Evolutionary conservation across 2,329 filamentous ascomycete species (phyloP).

Genomic region (Beauveria varroae): DNA sequence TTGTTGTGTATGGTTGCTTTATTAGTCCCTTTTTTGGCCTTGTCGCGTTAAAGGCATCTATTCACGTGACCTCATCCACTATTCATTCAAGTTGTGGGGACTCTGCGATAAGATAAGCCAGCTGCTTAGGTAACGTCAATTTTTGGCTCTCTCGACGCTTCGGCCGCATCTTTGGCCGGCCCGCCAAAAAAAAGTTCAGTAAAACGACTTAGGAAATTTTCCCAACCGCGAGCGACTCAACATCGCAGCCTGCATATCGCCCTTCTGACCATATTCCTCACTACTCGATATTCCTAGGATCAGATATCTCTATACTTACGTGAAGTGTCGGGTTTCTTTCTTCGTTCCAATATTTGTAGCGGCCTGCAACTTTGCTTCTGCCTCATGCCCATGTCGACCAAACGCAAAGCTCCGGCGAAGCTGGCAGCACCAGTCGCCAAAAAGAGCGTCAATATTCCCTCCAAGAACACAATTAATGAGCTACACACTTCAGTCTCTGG

Average conservation of each 20-base stretch:
- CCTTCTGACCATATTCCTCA: background rate
- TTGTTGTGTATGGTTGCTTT: background rate
- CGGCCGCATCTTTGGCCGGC: slow-evolving; percentile 3
- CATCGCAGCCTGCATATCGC: background rate
- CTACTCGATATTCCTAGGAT: background rate
- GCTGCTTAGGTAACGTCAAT: slow-evolving; percentile 10
- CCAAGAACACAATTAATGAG: slow-evolving; percentile 49
- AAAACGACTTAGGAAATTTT: slow-evolving; percentile 9
- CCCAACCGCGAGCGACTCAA: slow-evolving; percentile 2
- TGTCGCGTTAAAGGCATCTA: no score
- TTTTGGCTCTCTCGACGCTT: background rate
- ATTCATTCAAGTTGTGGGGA: background rate
- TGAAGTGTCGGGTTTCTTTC: background rate
- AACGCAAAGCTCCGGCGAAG: slow-evolving; percentile 51
- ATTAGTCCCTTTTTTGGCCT: background rate
- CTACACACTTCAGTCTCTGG: slow-evolving; percentile 46
- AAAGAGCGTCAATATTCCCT: slow-evolving; percentile 42
- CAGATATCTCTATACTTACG: background rate
- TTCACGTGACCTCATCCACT: background rate
- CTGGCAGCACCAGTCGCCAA: slow-evolving; percentile 49
- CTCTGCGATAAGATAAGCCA: slow-evolving; percentile 4
- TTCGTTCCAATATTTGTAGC: background rate
- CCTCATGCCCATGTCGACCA: slow-evolving; percentile 45
- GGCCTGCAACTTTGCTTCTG: background rate
- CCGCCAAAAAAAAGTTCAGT: slow-evolving; percentile 16